These are phyloP conservation scores for Exophiala aquamarina DNA, from an alignment of 2,329 filamentous ascomycete species.

Conservation along the genomic window DNA sequence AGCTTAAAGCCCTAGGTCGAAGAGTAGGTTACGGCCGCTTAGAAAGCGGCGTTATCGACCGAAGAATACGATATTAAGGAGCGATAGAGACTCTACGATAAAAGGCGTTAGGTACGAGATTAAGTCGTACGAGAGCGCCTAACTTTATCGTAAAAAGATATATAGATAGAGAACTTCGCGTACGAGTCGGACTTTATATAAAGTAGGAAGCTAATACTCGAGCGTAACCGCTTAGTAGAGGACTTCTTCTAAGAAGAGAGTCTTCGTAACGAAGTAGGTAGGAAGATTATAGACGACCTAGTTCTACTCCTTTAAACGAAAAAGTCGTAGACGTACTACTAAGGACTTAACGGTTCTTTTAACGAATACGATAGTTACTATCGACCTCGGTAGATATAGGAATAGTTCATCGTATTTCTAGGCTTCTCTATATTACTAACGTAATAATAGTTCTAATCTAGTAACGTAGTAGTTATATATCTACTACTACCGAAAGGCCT, in stretches of 20 bases:
- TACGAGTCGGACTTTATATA: constrained; percentile 13
- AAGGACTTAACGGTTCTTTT: constrained; percentile 6
- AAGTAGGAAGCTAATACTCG: constrained; percentile 9
- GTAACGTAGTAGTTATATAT: neutral
- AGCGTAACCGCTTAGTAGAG: constrained; percentile 2
- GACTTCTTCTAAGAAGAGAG: constrained; percentile 9
- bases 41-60: neutral
- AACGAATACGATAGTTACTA: neutral
- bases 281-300: constrained; percentile 9
- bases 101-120: constrained; percentile 4
- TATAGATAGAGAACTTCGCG: neutral
- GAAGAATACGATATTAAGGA: neutral
- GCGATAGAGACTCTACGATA: constrained; percentile 10
- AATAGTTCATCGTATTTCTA: neutral
- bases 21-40: neutral
- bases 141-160: neutral
- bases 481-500: constrained; percentile 5
- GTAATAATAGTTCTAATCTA: neutral
- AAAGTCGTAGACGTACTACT: constrained; percentile 5
- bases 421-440: neutral
- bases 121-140: neutral
- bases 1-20: neutral
- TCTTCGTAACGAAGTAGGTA: constrained; percentile 8
- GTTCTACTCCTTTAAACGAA: constrained; percentile 1
- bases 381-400: neutral